Base-by-base conservation (phyloP, 371 early-diverging fungal genomes). In the Mortierella sp. region DNA sequence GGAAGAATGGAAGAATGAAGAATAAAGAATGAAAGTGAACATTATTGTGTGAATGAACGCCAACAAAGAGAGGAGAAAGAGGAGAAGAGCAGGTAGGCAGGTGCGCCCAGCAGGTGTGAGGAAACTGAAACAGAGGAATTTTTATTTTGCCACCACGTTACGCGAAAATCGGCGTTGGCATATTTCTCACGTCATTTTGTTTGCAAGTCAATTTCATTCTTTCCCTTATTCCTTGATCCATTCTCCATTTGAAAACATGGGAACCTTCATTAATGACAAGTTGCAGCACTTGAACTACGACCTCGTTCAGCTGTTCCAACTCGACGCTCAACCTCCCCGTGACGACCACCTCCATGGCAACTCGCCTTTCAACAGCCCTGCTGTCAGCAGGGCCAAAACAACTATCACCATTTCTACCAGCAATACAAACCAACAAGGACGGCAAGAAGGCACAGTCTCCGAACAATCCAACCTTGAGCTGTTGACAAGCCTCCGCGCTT, bases 301-400 rank as follows among this genome's bases (percentile, higher is more conserved):
- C 43, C 67, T 81, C 3, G 70, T 81, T 8, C 83, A 81, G 66
- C 57, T 81, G 59, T 81, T 81, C 70, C 72, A 81, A 59, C 83
- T 81, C 32, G 83, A 81, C 59, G 37, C 64, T 0, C 83, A 81
- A 37, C 70, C 73, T 1, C 73, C 51, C 32, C 16, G 62, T 30
- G 65, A 65, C 24, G 49, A 69, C 55, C 64, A 59, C 26, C 40
- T 52, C 57, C 58, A 68, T 49, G 18, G n/a, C 26, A 12, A 39
- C 66, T 39, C 35, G 43, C 51, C 26, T 8, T 43, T 6, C 28
- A 45, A 20, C 37, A 64, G 37, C 60, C 63, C 54, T 24, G 4
- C 51, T n/a, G 1, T 32, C 52, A 22, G 37, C 65, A 14, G 45
- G 39, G 6, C 64, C 63, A 24, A 35, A 16, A 11, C 49, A 20